These are phyloP conservation scores for Termitomyces bulborhizus DNA, from an alignment of 768 basidiomycete genomes.

Conservation along the genomic window DNA sequence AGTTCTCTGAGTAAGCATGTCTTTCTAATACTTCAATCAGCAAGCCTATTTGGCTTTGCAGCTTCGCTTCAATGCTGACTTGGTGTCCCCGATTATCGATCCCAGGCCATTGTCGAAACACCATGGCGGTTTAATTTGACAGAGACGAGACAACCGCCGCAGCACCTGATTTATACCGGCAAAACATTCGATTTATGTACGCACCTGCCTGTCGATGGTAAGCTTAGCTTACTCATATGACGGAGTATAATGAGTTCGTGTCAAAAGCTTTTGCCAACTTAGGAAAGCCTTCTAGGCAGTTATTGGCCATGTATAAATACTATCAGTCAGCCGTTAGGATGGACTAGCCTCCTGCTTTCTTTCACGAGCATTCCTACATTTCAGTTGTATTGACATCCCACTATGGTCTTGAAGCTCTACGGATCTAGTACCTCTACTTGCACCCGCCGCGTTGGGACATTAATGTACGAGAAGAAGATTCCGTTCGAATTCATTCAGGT, in stretches of 20 bases:
- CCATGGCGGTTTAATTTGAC: not conserved
- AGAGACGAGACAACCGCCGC: not conserved
- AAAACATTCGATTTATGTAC: not conserved
- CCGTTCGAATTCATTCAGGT: constrained; percentile 45
- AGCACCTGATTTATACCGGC: not conserved
- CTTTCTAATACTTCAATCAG: no score
- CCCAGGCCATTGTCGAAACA: not conserved
- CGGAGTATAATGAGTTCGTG: not conserved
- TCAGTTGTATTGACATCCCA: not conserved
- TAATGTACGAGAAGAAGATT: constrained; percentile 51
- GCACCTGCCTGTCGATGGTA: not conserved
- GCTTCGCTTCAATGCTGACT: not conserved
- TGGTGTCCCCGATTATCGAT: not conserved
- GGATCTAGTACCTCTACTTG: constrained; percentile 34
- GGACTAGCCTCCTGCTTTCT: not conserved
- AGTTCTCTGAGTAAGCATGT: no score
- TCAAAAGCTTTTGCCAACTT: not conserved
- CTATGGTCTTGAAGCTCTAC: constrained; percentile 41
- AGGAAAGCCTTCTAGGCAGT: not conserved
- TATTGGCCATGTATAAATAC: not conserved
- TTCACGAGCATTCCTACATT: not conserved
- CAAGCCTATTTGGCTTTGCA: no score
- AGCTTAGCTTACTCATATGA: not conserved
- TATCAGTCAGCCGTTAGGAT: not conserved
- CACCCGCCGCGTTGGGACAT: constrained; percentile 43